phyloP scores from a whole-genome alignment of 257 asterid genomes.

The Solanum verrucosum region DNA sequence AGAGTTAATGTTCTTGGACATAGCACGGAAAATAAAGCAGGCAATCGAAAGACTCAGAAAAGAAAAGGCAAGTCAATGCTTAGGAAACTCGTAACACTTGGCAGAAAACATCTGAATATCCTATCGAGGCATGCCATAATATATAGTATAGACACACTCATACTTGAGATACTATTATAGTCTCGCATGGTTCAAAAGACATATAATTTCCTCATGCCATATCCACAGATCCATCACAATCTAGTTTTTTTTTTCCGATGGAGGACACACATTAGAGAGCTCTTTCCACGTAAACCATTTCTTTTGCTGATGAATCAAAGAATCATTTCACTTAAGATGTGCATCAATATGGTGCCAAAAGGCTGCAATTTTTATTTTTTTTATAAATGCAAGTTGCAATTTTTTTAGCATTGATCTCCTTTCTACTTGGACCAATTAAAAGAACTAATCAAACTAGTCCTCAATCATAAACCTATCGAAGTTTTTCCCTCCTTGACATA shows the following conservation, averaged over 20 bases:
- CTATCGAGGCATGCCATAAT: neutral
- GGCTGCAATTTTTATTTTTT: neutral
- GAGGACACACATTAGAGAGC: neutral
- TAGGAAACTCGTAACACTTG: neutral
- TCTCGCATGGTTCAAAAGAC: neutral
- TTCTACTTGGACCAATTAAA: neutral
- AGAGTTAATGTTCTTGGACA: neutral
- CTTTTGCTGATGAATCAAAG: neutral
- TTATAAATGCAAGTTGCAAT: neutral
- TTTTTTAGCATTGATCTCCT: neutral
- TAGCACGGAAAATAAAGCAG: neutral
- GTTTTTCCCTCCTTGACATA: neutral
- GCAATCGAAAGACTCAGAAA: neutral
- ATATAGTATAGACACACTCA: neutral
- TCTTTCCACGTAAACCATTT: neutral
- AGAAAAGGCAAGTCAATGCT: neutral
- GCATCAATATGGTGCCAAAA: neutral
- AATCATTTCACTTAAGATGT: neutral
- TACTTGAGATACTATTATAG: neutral
- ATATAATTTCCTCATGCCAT: neutral
- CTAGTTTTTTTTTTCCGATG: neutral
- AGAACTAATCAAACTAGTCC: neutral
- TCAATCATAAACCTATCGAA: neutral
- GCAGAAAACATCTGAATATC: neutral
- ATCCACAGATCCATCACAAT: neutral